phyloP scores from a whole-genome alignment of 2,329 filamentous ascomycete species.

The Aspergillus versicolor region DNA sequence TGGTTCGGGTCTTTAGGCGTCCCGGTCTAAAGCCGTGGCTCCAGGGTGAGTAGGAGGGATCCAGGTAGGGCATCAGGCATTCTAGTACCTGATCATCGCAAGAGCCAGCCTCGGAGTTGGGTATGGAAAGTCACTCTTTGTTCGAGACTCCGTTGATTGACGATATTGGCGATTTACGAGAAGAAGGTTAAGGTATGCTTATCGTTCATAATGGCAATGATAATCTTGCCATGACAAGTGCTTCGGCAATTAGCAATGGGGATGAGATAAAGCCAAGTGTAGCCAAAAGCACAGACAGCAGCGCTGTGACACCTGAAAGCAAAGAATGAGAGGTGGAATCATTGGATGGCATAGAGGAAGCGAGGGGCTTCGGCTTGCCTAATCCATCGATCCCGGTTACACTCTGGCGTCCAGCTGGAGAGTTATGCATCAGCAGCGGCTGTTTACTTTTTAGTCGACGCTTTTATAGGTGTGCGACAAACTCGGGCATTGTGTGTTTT shows the following conservation, averaged over 20 bases:
- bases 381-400: constrained; percentile 15
- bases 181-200: neutral
- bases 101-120: neutral
- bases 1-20: neutral
- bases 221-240: neutral
- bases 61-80: neutral
- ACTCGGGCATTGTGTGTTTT: neutral
- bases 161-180: neutral
- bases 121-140: no score
- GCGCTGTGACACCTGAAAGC: neutral
- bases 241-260: neutral
- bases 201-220: neutral
- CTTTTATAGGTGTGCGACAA: neutral
- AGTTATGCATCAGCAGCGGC: neutral
- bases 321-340: neutral
- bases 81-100: neutral
- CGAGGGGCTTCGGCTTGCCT: constrained; percentile 17
- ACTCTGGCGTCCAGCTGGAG: neutral
- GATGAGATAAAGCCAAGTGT: neutral
- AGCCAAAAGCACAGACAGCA: neutral
- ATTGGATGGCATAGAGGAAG: neutral
- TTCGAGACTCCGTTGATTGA: neutral
- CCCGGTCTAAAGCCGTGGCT: neutral
- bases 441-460: neutral
- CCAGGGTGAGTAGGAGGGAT: neutral